These are phyloP conservation scores for Kwoniella sp. DNA, from an alignment of 768 basidiomycete species.

Conservation along the genomic window DNA sequence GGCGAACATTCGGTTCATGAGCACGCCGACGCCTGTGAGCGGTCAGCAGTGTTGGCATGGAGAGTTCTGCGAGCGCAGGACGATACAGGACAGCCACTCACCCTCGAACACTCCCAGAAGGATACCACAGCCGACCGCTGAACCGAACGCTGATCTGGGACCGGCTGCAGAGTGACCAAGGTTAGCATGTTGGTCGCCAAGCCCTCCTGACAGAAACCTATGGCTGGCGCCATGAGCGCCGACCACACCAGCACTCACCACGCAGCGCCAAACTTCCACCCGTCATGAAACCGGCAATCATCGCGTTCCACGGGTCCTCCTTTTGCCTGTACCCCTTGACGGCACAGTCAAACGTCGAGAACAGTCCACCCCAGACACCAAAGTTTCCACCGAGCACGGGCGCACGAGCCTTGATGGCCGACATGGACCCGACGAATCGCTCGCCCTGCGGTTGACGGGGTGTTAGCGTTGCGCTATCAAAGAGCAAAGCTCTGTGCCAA, in stretches of 20 bases:
- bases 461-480: slow-evolving; percentile 2
- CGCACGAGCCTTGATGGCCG: slow-evolving; percentile 94
- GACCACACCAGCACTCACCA: slow-evolving; percentile 59
- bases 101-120: slow-evolving; percentile 63
- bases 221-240: neutral
- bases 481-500: neutral
- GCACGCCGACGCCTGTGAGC: slow-evolving; percentile 90
- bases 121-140: slow-evolving; percentile 94
- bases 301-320: slow-evolving; percentile 98
- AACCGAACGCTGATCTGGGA: slow-evolving; percentile 80
- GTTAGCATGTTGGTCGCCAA: too few species aligned
- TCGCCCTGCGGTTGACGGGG: slow-evolving; percentile 63
- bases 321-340: slow-evolving; percentile 96
- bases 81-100: slow-evolving; percentile 1
- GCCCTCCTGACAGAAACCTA: neutral
- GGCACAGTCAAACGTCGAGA: slow-evolving; percentile 96
- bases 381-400: slow-evolving; percentile 98
- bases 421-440: slow-evolving; percentile 85
- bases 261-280: slow-evolving; percentile 91
- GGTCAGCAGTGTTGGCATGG: neutral
- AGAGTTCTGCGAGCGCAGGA: neutral
- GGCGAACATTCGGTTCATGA: slow-evolving; percentile 75
- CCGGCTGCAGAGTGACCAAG: slow-evolving; percentile 74
- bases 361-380: slow-evolving; percentile 73
- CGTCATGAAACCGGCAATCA: slow-evolving; percentile 96